These are phyloP conservation scores for Phytophthora pluvialis DNA, from an alignment of 352 stramenopile genomes.

Conservation along the genomic window DNA sequence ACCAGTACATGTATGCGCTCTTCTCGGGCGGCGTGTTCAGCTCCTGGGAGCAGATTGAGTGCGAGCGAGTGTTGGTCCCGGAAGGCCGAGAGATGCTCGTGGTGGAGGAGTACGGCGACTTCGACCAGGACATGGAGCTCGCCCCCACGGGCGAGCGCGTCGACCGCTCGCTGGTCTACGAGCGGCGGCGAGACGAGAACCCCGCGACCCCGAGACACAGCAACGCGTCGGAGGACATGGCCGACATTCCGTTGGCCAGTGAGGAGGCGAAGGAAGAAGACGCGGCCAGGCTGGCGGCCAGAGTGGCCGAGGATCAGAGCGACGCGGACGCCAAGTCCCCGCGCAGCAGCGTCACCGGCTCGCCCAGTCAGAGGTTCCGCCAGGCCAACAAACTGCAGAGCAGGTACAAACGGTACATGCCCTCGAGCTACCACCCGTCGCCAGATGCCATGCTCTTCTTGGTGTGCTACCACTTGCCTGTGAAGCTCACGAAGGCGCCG, in stretches of 20 bases:
- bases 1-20: constrained; percentile 93
- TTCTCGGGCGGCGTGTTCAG: constrained; percentile 88
- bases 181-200: constrained; percentile 44
- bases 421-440: constrained; percentile 73
- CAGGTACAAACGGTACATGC: constrained; percentile 81
- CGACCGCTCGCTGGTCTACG: constrained; percentile 72
- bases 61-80: constrained; percentile 73
- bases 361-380: constrained; percentile 60
- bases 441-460: constrained; percentile 82
- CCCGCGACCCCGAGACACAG: constrained; percentile 10
- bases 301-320: constrained; percentile 21
- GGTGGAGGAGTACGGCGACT: constrained; percentile 76
- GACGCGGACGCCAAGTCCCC: constrained; percentile 33
- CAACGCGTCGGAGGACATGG: constrained; percentile 25
- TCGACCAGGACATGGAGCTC: constrained; percentile 68
- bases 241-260: not conserved
- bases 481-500: constrained; percentile 81
- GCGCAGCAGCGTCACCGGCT: constrained; percentile 37
- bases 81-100: constrained; percentile 86
- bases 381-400: constrained; percentile 78
- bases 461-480: constrained; percentile 94
- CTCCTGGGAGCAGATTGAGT: constrained; percentile 81
- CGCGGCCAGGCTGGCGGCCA: constrained; percentile 12
- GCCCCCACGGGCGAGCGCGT: constrained; percentile 59
- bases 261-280: constrained; percentile 18